Conservation (phyloP, 208 protist species). For the Crithidia sp. region DNA sequence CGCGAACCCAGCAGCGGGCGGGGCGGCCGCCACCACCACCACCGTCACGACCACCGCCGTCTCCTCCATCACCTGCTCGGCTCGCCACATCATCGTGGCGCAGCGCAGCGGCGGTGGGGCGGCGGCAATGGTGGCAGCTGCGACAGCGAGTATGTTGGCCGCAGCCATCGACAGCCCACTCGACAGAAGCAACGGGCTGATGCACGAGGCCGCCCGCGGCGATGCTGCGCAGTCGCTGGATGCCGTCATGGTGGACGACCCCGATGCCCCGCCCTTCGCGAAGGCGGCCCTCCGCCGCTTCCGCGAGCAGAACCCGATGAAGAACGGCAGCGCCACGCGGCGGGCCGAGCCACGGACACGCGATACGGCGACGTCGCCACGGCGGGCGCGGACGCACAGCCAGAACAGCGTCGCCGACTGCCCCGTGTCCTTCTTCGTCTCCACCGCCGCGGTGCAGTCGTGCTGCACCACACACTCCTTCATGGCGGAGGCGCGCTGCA, state of each 20-base stretch:
- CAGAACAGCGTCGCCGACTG: background rate
- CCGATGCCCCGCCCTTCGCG: constrained; percentile 30
- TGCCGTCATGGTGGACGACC: constrained; percentile 24
- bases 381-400: background rate
- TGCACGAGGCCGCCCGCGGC: background rate
- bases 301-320: background rate
- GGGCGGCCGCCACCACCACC: background rate
- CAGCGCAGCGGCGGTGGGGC: background rate
- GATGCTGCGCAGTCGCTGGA: constrained; percentile 8
- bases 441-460: constrained; percentile 2
- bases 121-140: background rate
- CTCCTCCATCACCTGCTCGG: constrained; percentile 9
- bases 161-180: background rate
- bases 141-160: background rate
- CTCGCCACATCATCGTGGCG: background rate
- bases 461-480: constrained; percentile 11
- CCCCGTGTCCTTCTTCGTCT: background rate
- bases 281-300: constrained; percentile 17
- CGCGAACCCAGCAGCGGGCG: background rate
- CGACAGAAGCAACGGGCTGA: background rate
- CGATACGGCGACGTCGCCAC: background rate
- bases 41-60: constrained; percentile 20
- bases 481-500: constrained; percentile 6
- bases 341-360: background rate
- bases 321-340: background rate